These are phyloP conservation scores for Erigeron canadensis DNA, from an alignment of 129 eudicot species.

Conservation along the genomic window DNA sequence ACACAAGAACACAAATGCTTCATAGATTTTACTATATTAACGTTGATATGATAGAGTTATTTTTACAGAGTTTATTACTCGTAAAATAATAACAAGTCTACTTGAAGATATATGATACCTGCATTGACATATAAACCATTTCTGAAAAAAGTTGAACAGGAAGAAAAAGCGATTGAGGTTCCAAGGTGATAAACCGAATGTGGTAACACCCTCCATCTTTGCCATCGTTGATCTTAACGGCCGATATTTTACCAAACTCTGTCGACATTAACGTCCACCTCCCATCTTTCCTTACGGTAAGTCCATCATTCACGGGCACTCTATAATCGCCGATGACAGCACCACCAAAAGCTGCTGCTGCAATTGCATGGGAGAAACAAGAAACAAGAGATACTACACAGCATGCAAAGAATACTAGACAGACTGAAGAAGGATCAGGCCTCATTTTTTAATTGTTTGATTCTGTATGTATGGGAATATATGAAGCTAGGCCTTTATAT, in stretches of 20 bases:
- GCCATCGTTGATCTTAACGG: conserved; percentile 43
- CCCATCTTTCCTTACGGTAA: conserved; percentile 45
- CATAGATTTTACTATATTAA: background rate
- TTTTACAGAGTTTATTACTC: too few species aligned
- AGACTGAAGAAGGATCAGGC: background rate
- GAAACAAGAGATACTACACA: background rate
- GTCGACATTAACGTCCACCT: conserved; percentile 42
- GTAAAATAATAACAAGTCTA: too few species aligned
- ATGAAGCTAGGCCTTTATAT: background rate
- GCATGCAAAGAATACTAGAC: conserved; percentile 6
- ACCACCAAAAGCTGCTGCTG: background rate
- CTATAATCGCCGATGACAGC: background rate
- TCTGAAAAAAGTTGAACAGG: conserved; percentile 62
- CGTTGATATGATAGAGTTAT: too few species aligned
- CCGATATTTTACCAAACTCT: conserved; percentile 59
- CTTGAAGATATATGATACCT: conserved; percentile 33
- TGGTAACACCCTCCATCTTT: conserved; percentile 37
- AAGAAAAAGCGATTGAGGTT: conserved; percentile 59
- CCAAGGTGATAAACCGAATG: conserved; percentile 65
- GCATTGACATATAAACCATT: conserved; percentile 73
- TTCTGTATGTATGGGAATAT: background rate
- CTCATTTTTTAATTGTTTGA: conserved; percentile 12
- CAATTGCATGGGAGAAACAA: conserved; percentile 17
- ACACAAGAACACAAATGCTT: background rate
- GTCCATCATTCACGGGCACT: conserved; percentile 20